Conservation (phyloP, 805 yeast genomes). For the Ogataea minuta region DNA sequence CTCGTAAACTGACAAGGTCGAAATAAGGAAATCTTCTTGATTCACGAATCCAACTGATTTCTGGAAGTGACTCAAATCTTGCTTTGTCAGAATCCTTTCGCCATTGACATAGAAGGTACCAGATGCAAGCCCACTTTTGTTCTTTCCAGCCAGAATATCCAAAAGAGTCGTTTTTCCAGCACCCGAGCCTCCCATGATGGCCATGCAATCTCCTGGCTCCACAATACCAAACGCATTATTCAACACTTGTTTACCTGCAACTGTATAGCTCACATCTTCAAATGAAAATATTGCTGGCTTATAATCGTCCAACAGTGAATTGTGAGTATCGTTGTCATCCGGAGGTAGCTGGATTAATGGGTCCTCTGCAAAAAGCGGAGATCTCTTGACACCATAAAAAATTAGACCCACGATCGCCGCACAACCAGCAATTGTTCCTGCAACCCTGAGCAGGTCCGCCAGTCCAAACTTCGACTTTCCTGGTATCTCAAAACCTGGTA, state of each 20-base stretch:
- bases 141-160: constrained; percentile 87
- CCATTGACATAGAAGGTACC: constrained; percentile 85
- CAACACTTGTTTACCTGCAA: constrained; percentile 55
- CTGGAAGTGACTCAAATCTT: constrained; percentile 46
- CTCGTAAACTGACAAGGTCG: constrained; percentile 94
- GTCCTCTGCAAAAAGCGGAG: constrained; percentile 54
- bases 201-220: constrained; percentile 84
- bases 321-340: constrained; percentile 35
- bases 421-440: constrained; percentile 42
- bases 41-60: constrained; percentile 90
- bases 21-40: constrained; percentile 87
- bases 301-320: constrained; percentile 45
- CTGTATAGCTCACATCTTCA: constrained; percentile 62
- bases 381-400: constrained; percentile 50
- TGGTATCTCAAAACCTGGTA: constrained; percentile 86
- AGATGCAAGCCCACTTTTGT: constrained; percentile 65
- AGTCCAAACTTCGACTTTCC: constrained; percentile 43
- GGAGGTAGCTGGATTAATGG: constrained; percentile 25
- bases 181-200: constrained; percentile 98
- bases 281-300: constrained; percentile 75
- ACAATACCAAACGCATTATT: constrained; percentile 70
- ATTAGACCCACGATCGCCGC: constrained; percentile 42
- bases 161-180: constrained; percentile 95
- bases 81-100: constrained; percentile 31
- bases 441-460: constrained; percentile 46